Percentiles rank a stretch among this genome's conserved stretches.
These are phyloP conservation scores for Phaffia australis DNA, from an alignment of 768 basidiomycete species.

Conservation along the genomic window DNA sequence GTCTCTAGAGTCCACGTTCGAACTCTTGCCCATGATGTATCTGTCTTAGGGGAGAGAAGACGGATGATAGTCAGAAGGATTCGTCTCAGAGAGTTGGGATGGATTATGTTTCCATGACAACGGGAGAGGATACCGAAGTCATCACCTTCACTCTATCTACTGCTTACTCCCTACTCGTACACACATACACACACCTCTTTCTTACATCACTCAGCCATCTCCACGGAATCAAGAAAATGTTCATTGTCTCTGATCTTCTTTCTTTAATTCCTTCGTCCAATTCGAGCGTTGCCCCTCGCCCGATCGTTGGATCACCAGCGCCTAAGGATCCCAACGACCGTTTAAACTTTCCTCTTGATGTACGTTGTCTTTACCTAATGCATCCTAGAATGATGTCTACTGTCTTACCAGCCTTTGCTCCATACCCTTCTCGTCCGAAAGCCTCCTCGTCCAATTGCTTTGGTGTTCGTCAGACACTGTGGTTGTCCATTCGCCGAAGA, in stretches of 20 bases:
- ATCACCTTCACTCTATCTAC: no score
- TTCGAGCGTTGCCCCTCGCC: not conserved
- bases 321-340: constrained; percentile 21
- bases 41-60: no score
- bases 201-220: no score
- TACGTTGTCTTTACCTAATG: not conserved
- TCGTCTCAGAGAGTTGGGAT: no score
- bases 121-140: no score
- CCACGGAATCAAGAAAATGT: not conserved
- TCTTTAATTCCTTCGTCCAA: constrained; percentile 19
- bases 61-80: no score
- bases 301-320: constrained; percentile 10
- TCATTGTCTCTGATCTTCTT: constrained; percentile 21
- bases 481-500: constrained; percentile 25
- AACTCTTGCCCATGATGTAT: constrained; percentile 9
- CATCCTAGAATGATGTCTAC: not conserved
- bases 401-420: not conserved
- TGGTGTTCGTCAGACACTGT: constrained; percentile 15
- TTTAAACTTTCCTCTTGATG: constrained; percentile 14
- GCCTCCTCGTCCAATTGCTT: constrained; percentile 18
- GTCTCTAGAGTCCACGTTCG: constrained; percentile 1
- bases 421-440: not conserved
- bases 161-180: no score
- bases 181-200: no score
- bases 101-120: no score